Conservation (phyloP, 352 stramenopile genomes). For the Globisporangium abappressorium region DNA sequence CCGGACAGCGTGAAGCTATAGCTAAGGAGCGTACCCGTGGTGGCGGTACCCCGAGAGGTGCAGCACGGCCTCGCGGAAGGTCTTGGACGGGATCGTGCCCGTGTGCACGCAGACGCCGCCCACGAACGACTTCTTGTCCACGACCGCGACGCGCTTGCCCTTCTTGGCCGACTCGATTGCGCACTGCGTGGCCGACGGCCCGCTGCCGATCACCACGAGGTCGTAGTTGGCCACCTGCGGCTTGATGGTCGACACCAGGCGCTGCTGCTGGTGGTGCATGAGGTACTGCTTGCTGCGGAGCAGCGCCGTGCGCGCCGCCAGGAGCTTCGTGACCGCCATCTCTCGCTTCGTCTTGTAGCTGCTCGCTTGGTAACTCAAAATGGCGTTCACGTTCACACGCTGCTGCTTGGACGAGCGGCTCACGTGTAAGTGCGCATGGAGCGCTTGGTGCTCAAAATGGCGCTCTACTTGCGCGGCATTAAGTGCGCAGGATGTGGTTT, state of each 20-base stretch:
- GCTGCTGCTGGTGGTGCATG: not conserved
- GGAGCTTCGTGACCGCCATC: conserved; percentile 9
- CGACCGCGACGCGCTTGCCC: conserved; percentile 73
- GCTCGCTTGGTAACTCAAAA: not conserved
- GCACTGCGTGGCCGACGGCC: conserved; percentile 82
- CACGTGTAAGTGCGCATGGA: not conserved
- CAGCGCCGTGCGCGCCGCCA: conserved; percentile 9
- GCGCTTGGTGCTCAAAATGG: not conserved
- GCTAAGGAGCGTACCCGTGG: conserved; percentile 39
- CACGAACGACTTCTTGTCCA: conserved; percentile 62
- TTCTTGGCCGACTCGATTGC: conserved; percentile 84
- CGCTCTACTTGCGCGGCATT: not conserved
- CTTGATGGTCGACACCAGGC: conserved; percentile 24
- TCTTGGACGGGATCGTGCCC: conserved; percentile 87
- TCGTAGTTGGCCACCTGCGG: conserved; percentile 62
- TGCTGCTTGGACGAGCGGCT: conserved; percentile 7
- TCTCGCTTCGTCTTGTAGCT: not conserved
- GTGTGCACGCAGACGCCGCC: conserved; percentile 85
- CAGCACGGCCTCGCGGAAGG: conserved; percentile 88
- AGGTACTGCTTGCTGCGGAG: conserved; percentile 5
- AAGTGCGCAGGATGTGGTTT: not conserved
- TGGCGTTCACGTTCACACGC: not conserved
- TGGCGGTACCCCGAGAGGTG: conserved; percentile 89
- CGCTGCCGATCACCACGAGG: conserved; percentile 86
- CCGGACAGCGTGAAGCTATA: not conserved